phyloP scores from a whole-genome alignment of 352 stramenopile genomes.

The Phytophthora parvispora region DNA sequence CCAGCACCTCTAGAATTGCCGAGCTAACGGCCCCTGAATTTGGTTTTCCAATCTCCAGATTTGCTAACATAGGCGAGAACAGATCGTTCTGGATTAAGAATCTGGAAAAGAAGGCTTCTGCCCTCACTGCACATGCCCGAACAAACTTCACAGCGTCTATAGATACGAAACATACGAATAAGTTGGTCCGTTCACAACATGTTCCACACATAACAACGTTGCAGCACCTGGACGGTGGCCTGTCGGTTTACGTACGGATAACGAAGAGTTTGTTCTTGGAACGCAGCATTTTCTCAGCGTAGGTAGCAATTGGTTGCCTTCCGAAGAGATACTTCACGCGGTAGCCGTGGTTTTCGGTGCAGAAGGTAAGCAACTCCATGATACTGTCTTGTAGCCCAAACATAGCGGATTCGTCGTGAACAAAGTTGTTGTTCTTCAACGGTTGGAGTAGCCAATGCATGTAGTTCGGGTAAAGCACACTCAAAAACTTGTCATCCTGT shows the following conservation, averaged over 20 bases:
- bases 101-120: conserved; percentile 86
- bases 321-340: conserved; percentile 91
- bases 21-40: conserved; percentile 76
- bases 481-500: conserved; percentile 90
- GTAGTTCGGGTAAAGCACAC: conserved; percentile 90
- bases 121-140: conserved; percentile 72
- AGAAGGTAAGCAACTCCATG: conserved; percentile 90
- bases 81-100: conserved; percentile 86
- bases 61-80: conserved; percentile 63
- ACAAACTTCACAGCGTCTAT: conserved; percentile 86
- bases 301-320: conserved; percentile 78
- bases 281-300: conserved; percentile 78
- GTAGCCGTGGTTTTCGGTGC: conserved; percentile 86
- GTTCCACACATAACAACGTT: conserved; percentile 8
- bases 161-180: conserved; percentile 11
- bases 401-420: conserved; percentile 54
- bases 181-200: background rate
- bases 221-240: conserved; percentile 34
- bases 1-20: conserved; percentile 78
- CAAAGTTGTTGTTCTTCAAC: conserved; percentile 67
- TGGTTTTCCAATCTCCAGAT: conserved; percentile 57
- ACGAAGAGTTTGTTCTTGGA: conserved; percentile 89
- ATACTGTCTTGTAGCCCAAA: conserved; percentile 87
- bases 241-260: conserved; percentile 66
- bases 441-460: conserved; percentile 89